Evolutionary conservation across 176 grass and related monocot genomes (phyloP).

Genomic region (Phyllostachys edulis): DNA sequence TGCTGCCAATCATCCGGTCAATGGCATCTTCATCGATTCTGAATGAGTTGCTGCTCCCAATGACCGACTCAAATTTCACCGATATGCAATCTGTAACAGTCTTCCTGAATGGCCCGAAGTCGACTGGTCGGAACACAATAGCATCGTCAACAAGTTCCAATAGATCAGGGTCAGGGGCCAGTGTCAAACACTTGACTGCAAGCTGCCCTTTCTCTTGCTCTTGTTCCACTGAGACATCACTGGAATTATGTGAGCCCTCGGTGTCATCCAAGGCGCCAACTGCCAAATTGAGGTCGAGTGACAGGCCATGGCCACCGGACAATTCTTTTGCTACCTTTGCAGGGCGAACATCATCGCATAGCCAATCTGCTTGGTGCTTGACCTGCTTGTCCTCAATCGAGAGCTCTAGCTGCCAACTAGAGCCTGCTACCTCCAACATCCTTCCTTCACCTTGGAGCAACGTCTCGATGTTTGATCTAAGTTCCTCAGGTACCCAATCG

Average conservation of each 20-base stretch:
- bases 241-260: conserved; percentile 82
- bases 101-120: conserved; percentile 57
- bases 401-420: conserved; percentile 75
- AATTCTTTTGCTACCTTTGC: conserved; percentile 72
- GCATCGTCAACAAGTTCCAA: conserved; percentile 64
- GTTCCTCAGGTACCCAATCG: conserved; percentile 73
- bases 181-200: conserved; percentile 44
- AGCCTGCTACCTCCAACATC: conserved; percentile 58
- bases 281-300: conserved; percentile 80
- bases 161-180: conserved; percentile 51
- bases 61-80: conserved; percentile 50
- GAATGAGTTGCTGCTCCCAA: conserved; percentile 49
- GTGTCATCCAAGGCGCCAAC: conserved; percentile 63
- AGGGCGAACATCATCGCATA: conserved; percentile 47
- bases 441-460: conserved; percentile 60
- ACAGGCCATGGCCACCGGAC: conserved; percentile 40
- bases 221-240: conserved; percentile 83
- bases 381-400: conserved; percentile 48
- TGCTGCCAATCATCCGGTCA: conserved; percentile 55
- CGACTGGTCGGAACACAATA: conserved; percentile 72
- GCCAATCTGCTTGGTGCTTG: conserved; percentile 80
- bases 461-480: conserved; percentile 42
- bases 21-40: conserved; percentile 81
- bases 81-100: conserved; percentile 60
- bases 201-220: conserved; percentile 73